A percentile compares a stretch with the other conserved stretches of the same genome.
Conservation (phyloP, 257 asterid genomes). For the Solanum rostratum region DNA sequence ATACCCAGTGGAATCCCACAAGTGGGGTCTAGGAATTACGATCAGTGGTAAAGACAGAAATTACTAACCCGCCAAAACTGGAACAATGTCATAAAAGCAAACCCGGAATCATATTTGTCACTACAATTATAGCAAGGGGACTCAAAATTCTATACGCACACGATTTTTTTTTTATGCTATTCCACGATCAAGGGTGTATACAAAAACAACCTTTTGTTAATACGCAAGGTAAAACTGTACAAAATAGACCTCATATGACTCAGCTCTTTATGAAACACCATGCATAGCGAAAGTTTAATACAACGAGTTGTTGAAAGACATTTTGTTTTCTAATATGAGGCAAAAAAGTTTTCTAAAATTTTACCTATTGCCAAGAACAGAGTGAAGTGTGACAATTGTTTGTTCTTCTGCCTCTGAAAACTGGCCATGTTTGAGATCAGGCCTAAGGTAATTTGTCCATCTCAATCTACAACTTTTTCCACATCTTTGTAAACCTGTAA, state of each 20-base stretch:
- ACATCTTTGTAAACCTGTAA: slow-evolving; percentile 72
- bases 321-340: neutral
- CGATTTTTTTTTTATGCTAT: too few species aligned
- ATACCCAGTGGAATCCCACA: too few species aligned
- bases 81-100: too few species aligned
- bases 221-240: neutral
- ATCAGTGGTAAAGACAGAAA: too few species aligned
- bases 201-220: accelerated
- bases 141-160: too few species aligned
- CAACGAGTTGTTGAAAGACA: neutral
- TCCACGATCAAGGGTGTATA: neutral
- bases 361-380: slow-evolving; percentile 92
- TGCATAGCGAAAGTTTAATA: neutral
- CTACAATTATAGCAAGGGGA: too few species aligned
- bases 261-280: too few species aligned
- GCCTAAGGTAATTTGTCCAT: slow-evolving; percentile 96
- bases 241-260: neutral
- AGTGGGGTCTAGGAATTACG: too few species aligned
- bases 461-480: slow-evolving; percentile 91
- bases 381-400: slow-evolving; percentile 78
- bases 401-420: slow-evolving; percentile 86
- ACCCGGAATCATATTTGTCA: too few species aligned
- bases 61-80: too few species aligned
- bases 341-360: neutral
- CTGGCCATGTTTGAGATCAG: slow-evolving; percentile 95